Conservation (phyloP, 2,329 filamentous ascomycete genomes). For the Alternaria sp. region DNA sequence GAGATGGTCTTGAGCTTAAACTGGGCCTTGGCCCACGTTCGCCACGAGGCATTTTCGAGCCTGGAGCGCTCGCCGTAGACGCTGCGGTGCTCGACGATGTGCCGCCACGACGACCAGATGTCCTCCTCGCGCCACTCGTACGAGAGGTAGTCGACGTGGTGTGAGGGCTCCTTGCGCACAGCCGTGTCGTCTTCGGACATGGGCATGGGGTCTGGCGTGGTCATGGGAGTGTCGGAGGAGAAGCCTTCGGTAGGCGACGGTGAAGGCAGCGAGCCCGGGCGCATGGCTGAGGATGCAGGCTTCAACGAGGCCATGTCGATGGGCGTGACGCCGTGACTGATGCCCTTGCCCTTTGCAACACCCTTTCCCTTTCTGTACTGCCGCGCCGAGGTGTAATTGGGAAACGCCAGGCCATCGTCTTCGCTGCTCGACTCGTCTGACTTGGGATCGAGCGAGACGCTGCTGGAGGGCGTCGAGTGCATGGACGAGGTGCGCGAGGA, state of each 20-base stretch:
- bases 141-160: slow-evolving; percentile 94
- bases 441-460: slow-evolving; percentile 66
- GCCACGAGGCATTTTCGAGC: slow-evolving; percentile 95
- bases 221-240: slow-evolving; percentile 53
- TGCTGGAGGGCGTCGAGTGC: slow-evolving; percentile 68
- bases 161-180: slow-evolving; percentile 74
- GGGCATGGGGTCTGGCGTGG: slow-evolving; percentile 60
- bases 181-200: slow-evolving; percentile 80
- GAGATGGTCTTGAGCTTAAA: slow-evolving; percentile 85
- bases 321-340: not conserved
- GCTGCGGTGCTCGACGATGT: slow-evolving; percentile 80
- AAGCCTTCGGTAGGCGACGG: slow-evolving; percentile 60
- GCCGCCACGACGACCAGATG: slow-evolving; percentile 96
- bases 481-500: slow-evolving; percentile 59
- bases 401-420: slow-evolving; percentile 54
- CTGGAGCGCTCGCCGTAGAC: slow-evolving; percentile 82
- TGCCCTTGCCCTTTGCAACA: not conserved
- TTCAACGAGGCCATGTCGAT: slow-evolving; percentile 45
- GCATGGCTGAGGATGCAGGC: slow-evolving; percentile 35
- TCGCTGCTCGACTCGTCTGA: slow-evolving; percentile 54
- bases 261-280: slow-evolving; percentile 52
- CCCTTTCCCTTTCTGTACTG: slow-evolving; percentile 17
- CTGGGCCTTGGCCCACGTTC: slow-evolving; percentile 94
- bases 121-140: slow-evolving; percentile 95
- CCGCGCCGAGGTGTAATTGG: slow-evolving; percentile 46